Evolutionary conservation across 352 stramenopile species (phyloP), one percentile per base, ranked within the genome.

Genomic region (Pelagophyceae sp.): DNA sequence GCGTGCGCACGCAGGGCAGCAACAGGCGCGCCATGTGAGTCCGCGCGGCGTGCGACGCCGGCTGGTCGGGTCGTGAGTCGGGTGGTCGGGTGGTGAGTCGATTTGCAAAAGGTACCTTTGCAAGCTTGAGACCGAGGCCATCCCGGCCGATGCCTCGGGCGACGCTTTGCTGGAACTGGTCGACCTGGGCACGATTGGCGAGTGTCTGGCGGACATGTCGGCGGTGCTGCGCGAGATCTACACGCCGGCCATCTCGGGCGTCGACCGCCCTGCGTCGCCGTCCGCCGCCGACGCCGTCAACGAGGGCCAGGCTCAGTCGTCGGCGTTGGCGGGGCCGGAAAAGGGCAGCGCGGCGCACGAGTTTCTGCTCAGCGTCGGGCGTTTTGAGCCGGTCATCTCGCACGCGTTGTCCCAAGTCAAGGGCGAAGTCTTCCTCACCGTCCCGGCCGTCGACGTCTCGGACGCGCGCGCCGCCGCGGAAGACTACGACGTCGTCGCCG

Each of bases 361-460:
- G 60, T 94, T 96, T 75, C 90, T 93, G 78, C 89, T 87, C 74
- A 95, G 95, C 61, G 78, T 96, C 23, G 83, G 91, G 54, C 95
- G 96, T 79, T 98, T 98, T 74, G 87, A 93, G 40, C 92, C 89
- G 15, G 91, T 96, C 60, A 93, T 98, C 75, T 85, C 86, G 19
- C 93, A 97, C 79, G 91, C 93, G 0, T 92, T 95, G 71, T 89
- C 96, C 77, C 93, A 97, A 80, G 93, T 97, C 32, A 90, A 95
- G 78, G 93, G 93, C 29, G 93, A 97, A 32, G 93, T 96, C 54
- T 90, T 96, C 70, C 83, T 98, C 37, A 90, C 85, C 0, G 95
- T 98, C 75, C 94, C 94, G 0, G 89, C 96, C 77, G 85, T 97
- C 33, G 82, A 89, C 31, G 90, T 98, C 75, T 91, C 86, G 2